Evolutionary conservation across 768 basidiomycete species (phyloP), one percentile per base, ranked within the genome.

Genomic region (Psilocybe cyanescens): DNA sequence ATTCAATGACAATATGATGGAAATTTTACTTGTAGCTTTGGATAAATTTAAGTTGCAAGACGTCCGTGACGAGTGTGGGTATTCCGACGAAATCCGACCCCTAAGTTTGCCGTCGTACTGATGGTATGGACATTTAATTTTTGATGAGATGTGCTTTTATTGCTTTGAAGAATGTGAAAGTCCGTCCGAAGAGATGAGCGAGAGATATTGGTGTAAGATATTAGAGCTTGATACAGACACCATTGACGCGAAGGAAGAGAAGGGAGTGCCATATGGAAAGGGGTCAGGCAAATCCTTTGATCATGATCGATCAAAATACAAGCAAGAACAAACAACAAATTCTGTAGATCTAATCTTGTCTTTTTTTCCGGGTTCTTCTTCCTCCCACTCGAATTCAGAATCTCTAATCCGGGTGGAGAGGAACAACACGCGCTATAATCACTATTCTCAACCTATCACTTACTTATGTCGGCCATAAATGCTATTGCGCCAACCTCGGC

Each of bases 291-390:
- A 51, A 51, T 33, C 50, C 12, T 5, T 30, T n/a, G 9, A 31
- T n/a, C 30, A 35, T 35, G 51, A 64, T 62, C 64, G 55, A 59
- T 16, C 54, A 57, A 46, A 33, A 19, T 1, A 28, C 58, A 72
- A 53, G 68, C 70, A 75, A n/a, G 50, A 33, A 49, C 76, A 79
- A 78, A 76, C 67, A 80, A 57, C 61, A 71, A 75, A 64, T 71
- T 76, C 71, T 59, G 65, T 51, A 67, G 71, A 77, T 76, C 72
- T 74, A 76, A 77, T 73, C 72, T 71, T 71, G 64, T 49, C 19
- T 31, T 63, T 62, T 65, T 75, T 78, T 70, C 74, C 76, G 75
- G 76, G 80, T 77, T 78, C 77, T 76, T 82, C 78, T 81, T 84
- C 81, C 80, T 76, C 78, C 76, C 79, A 82, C 77, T 78, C 76